Evolutionary conservation across 805 yeast genomes (phyloP).

Genomic region (Barnettozyma vustinii): DNA sequence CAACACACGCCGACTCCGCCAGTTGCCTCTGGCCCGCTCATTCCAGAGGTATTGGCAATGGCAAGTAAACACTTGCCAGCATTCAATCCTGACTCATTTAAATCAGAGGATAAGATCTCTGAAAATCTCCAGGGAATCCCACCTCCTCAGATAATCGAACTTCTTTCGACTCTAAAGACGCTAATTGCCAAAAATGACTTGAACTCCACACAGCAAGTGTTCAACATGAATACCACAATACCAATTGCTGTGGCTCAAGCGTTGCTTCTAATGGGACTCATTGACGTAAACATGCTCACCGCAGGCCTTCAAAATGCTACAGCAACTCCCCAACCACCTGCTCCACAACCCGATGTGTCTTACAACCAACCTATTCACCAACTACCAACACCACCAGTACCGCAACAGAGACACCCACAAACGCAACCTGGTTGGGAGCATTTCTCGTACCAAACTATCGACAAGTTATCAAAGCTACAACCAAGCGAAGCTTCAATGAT

Average conservation of each 20-base stretch:
- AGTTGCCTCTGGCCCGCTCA: constrained; percentile 14
- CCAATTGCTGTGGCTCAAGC: constrained; percentile 72
- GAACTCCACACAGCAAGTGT: constrained; percentile 45
- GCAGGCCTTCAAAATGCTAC: constrained; percentile 34
- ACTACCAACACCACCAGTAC: not conserved
- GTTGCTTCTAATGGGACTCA: constrained; percentile 68
- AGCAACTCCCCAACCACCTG: not conserved
- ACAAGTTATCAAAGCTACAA: constrained; percentile 3
- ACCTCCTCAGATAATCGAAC: constrained; percentile 65
- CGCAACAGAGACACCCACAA: constrained; percentile 1
- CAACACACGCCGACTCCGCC: constrained; percentile 5
- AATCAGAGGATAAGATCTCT: constrained; percentile 52
- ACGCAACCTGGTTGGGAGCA: constrained; percentile 10
- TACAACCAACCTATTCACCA: constrained; percentile 1
- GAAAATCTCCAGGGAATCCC: constrained; percentile 58
- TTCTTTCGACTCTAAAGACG: constrained; percentile 60
- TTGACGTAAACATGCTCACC: constrained; percentile 62
- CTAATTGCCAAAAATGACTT: constrained; percentile 27
- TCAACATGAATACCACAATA: constrained; percentile 48
- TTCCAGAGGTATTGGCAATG: constrained; percentile 44
- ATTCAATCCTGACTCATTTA: constrained; percentile 39
- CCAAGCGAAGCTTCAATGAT: constrained; percentile 8
- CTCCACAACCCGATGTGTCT: not conserved
- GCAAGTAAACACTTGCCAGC: constrained; percentile 56
- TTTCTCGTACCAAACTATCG: constrained; percentile 7